Evolutionary conservation across 192 early-diverging fungal genomes (phyloP).

Genomic region (Gryganskiella cystojenkinii): DNA sequence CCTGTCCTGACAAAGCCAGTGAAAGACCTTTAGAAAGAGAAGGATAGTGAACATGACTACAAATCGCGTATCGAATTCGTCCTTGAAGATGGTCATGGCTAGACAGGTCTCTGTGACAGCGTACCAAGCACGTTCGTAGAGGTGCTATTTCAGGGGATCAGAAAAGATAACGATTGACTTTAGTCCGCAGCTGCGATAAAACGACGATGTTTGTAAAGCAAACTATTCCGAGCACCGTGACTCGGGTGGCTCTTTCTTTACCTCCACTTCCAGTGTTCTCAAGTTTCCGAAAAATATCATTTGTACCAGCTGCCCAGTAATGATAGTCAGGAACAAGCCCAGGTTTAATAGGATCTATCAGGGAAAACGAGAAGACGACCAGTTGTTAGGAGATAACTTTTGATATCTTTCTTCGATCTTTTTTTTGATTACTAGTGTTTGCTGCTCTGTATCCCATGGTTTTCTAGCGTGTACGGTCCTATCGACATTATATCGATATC

Average conservation of each 20-base stretch:
- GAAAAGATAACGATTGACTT: neutral
- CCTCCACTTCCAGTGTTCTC: constrained; percentile 93
- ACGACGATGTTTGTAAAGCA: neutral
- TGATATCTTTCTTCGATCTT: neutral
- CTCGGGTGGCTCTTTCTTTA: constrained; percentile 31
- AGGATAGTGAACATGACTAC: constrained; percentile 88
- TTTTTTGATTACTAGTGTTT: neutral
- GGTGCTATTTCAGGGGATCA: constrained; percentile 71
- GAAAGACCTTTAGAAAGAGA: constrained; percentile 94
- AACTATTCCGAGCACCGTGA: neutral
- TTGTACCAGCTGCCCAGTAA: constrained; percentile 82
- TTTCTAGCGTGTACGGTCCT: neutral
- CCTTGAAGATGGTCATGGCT: constrained; percentile 95
- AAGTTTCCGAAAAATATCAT: constrained; percentile 92
- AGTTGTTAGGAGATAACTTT: neutral
- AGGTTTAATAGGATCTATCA: constrained; percentile 82
- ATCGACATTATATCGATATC: neutral
- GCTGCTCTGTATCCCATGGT: neutral
- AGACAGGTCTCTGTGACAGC: constrained; percentile 96
- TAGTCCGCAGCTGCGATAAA: neutral
- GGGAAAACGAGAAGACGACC: neutral
- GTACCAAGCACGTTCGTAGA: constrained; percentile 99
- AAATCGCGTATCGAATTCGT: constrained; percentile 92
- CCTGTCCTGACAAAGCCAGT: constrained; percentile 94
- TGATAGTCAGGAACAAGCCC: constrained; percentile 79